Percentiles rank a stretch among this genome's conserved stretches.
Conservation (phyloP, 2,329 filamentous ascomycete species). For the Aspergillus tubingensis region DNA sequence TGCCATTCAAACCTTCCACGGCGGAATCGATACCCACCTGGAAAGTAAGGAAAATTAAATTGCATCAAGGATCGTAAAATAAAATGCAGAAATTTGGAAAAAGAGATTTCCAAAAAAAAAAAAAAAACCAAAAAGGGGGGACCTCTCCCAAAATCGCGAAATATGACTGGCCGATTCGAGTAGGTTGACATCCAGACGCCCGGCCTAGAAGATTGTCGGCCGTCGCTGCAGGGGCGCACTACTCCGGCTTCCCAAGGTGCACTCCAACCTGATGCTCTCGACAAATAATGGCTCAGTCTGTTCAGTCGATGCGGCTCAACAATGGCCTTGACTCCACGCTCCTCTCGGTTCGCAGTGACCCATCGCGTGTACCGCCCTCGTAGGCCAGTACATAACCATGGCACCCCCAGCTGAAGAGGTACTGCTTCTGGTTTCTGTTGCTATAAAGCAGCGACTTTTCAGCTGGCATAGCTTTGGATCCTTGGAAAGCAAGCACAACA, state of each 20-base stretch:
- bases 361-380: slow-evolving; percentile 4
- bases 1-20: neutral
- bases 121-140: neutral
- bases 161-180: neutral
- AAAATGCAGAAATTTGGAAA: neutral
- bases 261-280: neutral
- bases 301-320: slow-evolving; percentile 13
- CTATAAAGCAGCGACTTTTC: slow-evolving; percentile 2
- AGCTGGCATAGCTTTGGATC: neutral
- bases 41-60: neutral
- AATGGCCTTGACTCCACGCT: slow-evolving; percentile 10
- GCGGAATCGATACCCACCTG: neutral
- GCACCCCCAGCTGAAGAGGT: slow-evolving; percentile 7
- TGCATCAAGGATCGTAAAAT: neutral
- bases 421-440: slow-evolving; percentile 12
- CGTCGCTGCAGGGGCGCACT: slow-evolving; percentile 6
- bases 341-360: neutral
- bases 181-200: slow-evolving; percentile 3
- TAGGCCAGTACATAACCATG: neutral
- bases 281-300: slow-evolving; percentile 6
- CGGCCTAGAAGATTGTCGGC: slow-evolving; percentile 4
- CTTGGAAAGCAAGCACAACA: neutral
- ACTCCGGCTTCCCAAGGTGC: slow-evolving; percentile 6
- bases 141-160: neutral
- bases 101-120: neutral